phyloP scores from a whole-genome alignment of 2,329 filamentous ascomycete genomes.

The Hymenoscyphus occultus region DNA sequence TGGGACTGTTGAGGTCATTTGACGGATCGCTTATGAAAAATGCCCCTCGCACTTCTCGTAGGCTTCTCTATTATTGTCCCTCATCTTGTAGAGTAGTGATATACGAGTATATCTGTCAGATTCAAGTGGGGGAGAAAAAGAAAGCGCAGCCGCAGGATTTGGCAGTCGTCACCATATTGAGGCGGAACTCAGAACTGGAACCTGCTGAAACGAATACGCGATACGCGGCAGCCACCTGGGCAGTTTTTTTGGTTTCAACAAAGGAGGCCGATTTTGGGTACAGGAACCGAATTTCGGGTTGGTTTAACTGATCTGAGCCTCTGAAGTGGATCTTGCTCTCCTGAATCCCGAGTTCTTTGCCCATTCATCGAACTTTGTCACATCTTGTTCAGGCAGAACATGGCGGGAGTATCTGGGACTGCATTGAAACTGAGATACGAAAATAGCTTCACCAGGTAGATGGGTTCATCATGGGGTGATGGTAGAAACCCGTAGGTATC shows the following conservation, averaged over 20 bases:
- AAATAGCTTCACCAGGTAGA: background rate
- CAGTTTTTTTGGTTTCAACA: background rate
- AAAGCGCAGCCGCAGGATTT: background rate
- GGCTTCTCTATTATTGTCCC: no score
- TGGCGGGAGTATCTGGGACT: background rate
- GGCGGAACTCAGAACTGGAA: background rate
- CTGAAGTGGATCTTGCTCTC: background rate
- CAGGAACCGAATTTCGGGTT: background rate
- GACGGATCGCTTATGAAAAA: background rate
- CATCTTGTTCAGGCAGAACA: background rate
- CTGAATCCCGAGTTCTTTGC: no score
- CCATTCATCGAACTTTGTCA: background rate
- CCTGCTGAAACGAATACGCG: background rate
- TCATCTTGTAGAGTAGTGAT: no score
- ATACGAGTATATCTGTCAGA: background rate
- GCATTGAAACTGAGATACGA: background rate
- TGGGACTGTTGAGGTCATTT: background rate
- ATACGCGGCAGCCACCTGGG: background rate
- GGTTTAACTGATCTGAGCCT: background rate
- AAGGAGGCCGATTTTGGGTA: background rate
- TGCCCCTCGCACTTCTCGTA: background rate
- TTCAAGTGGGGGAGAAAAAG: slow-evolving; percentile 2
- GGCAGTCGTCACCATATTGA: background rate
- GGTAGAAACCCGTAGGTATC: background rate
- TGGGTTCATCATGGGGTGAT: background rate